Percentiles rank a stretch among this genome's conserved stretches.
phyloP scores from a whole-genome alignment of 139 green algal species.

The Chlamydomonas eustigma region DNA sequence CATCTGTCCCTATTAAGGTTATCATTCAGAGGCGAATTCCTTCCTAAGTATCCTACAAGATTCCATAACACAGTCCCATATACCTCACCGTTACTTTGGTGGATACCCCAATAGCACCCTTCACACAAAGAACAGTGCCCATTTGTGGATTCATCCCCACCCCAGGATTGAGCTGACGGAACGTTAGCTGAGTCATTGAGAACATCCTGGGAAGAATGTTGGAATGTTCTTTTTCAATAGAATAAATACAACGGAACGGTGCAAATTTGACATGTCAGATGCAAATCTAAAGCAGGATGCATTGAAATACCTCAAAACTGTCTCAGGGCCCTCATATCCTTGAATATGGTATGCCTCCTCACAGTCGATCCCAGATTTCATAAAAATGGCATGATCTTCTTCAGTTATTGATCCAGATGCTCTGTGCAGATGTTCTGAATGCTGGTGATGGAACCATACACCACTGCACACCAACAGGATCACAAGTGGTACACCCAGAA shows the following conservation, averaged over 20 bases:
- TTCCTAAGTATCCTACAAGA: slow-evolving; percentile 3
- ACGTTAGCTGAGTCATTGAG: not conserved
- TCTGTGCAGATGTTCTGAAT: too few relatives aligned
- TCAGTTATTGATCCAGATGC: not conserved
- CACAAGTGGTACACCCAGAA: too few relatives aligned
- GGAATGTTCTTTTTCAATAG: not conserved
- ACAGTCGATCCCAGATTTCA: not conserved
- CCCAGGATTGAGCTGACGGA: not conserved
- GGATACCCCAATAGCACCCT: not conserved
- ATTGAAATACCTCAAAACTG: not conserved
- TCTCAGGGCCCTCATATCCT: not conserved
- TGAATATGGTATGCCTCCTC: not conserved
- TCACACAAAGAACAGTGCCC: not conserved
- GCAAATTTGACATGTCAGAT: not conserved
- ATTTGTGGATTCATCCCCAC: not conserved
- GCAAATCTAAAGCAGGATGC: not conserved
- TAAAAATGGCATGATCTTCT: not conserved
- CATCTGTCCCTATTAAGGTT: too few relatives aligned
- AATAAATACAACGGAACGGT: not conserved
- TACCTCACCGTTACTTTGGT: not conserved
- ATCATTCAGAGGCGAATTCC: too few relatives aligned
- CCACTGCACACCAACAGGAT: too few relatives aligned
- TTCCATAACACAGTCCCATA: not conserved
- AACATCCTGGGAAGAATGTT: not conserved
- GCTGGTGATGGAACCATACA: too few relatives aligned